Base-by-base conservation (phyloP, 1,284 basidiomycete species). In the Marasmius fiardii region DNA sequence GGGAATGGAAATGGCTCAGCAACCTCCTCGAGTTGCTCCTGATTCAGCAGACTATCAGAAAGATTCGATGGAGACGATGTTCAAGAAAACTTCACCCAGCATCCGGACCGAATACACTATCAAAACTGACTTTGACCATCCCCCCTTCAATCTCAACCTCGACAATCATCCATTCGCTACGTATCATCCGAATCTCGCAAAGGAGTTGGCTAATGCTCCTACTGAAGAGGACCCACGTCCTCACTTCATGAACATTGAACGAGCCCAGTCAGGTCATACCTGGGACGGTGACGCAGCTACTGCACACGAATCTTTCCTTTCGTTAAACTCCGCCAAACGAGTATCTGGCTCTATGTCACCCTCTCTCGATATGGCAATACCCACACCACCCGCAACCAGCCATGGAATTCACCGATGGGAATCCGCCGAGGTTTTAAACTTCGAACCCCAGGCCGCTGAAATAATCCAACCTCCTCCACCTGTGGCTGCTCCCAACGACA, bases 341-440 rank as follows among this genome's bases (percentile, higher is more conserved):
- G 54, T 71, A 26, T 66, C 70, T 12, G 69, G 68, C 39, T 66
- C 75, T 28, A 74, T 80, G 64, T 80, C 83, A 2, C 78, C 82
- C 6, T 70, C 74, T n/a, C 67, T 78, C 20, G 74, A 71, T 53
- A 74, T 77, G 63, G 83, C 81, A 24, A 82, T 82, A 65, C 78
- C 77, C 58, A 88, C 86, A 3, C 86, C 86, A 44, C 71, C 72
- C 10, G 77, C 82, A 10, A 80, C 72, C 14, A 63, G 68, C 2
- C 77, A 78, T 1, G 69, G 72, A 14, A 41, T 20, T 18, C 86
- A 89, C 69, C 76, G 65, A 39, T 89, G 87, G 87, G 82, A 89
- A 67, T 85, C 83, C 4, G 87, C 87, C 0, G 85, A 88, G 63
- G 83, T 89, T 10, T 61, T 87, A 52, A 73, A 82, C 50, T 74